phyloP scores from a whole-genome alignment of 1,284 basidiomycete species.

The Hymenochaete sp. region DNA sequence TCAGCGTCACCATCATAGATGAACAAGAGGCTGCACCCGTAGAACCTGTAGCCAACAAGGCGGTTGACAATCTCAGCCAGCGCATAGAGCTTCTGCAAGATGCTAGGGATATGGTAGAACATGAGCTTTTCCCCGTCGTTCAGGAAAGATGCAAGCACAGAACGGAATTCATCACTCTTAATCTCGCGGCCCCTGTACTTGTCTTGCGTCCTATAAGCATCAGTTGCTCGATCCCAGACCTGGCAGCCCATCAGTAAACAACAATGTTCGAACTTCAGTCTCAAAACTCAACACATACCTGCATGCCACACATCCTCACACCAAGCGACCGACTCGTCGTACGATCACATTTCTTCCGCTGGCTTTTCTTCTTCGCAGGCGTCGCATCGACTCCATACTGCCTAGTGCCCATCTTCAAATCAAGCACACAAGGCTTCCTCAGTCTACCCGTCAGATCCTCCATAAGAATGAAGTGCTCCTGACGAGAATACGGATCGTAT shows the following conservation, averaged over 20 bases:
- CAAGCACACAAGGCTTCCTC: constrained; percentile 91
- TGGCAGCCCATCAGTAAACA: constrained; percentile 26
- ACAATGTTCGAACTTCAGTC: constrained; percentile 7
- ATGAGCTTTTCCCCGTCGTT: constrained; percentile 78
- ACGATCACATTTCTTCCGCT: constrained; percentile 95
- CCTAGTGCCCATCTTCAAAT: constrained; percentile 98
- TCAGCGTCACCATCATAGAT: constrained; percentile 96
- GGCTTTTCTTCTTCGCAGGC: constrained; percentile 89
- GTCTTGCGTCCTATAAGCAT: constrained; percentile 88
- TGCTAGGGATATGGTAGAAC: constrained; percentile 84
- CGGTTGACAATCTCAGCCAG: constrained; percentile 85
- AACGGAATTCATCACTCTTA: constrained; percentile 75
- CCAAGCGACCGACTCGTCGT: constrained; percentile 90
- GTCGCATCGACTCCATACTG: constrained; percentile 98
- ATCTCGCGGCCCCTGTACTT: constrained; percentile 95
- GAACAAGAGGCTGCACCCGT: constrained; percentile 92
- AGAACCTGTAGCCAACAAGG: constrained; percentile 91
- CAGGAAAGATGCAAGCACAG: constrained; percentile 78
- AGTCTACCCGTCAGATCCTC: constrained; percentile 96
- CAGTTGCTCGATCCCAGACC: constrained; percentile 84
- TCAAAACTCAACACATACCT: constrained; percentile 46
- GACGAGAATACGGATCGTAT: constrained; percentile 43
- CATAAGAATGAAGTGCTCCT: constrained; percentile 98
- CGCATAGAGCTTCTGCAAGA: constrained; percentile 90
- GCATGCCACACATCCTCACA: constrained; percentile 96